A percentile compares a stretch with the other conserved stretches of the same genome.
These are phyloP conservation scores for Vitis labrusca DNA, from an alignment of 164 flowering plant species.

Conservation along the genomic window DNA sequence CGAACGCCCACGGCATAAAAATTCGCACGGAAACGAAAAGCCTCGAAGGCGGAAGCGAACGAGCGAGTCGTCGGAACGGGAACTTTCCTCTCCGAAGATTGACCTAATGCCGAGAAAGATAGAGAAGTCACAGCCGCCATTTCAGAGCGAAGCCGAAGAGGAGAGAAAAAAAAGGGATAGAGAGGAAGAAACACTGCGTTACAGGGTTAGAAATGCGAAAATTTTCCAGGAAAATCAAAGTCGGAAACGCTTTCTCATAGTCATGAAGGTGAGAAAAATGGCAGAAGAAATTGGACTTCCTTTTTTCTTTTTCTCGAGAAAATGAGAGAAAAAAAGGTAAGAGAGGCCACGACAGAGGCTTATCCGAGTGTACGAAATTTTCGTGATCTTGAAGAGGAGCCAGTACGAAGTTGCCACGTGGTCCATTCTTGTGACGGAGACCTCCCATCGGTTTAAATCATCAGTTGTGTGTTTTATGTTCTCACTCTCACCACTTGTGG, in stretches of 20 bases:
- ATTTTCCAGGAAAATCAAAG: conserved; percentile 2
- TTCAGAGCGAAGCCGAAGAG: neutral
- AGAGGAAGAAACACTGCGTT: neutral
- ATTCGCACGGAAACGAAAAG: conserved; percentile 23
- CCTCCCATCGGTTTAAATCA: neutral
- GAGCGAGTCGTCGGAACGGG: conserved; percentile 16
- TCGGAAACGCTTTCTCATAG: neutral
- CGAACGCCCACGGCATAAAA: conserved; percentile 14
- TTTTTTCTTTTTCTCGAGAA: neutral
- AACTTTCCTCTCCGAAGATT: conserved; percentile 34
- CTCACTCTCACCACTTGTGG: conserved; percentile 1
- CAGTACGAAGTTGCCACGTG: conserved; percentile 15
- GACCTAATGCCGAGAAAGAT: conserved; percentile 38
- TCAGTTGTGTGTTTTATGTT: neutral
- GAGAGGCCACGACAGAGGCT: conserved; percentile 7
- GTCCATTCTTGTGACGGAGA: neutral
- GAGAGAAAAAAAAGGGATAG: neutral
- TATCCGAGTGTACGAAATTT: conserved; percentile 16
- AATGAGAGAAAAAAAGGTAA: conserved; percentile 1
- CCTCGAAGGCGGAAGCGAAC: conserved; percentile 19
- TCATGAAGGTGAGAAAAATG: conserved; percentile 5
- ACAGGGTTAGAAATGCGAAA: too few relatives aligned
- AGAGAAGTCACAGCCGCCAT: conserved; percentile 53
- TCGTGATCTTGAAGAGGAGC: conserved; percentile 1
- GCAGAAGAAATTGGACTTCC: neutral